phyloP scores from a whole-genome alignment of 768 basidiomycete genomes.

The Serpula lacrymans region DNA sequence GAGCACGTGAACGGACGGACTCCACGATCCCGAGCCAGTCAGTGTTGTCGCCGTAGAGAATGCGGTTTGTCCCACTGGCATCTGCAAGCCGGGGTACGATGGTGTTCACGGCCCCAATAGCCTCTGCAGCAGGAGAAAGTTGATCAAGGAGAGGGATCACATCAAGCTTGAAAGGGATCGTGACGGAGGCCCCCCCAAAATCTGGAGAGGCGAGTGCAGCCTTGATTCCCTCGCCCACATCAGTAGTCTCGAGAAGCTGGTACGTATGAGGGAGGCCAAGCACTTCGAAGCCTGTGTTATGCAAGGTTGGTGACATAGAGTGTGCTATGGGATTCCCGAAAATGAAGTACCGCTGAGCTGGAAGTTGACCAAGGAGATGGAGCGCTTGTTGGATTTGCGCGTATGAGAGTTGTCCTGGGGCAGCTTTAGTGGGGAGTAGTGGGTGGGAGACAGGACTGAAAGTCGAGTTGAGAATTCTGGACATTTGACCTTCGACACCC shows the following conservation, averaged over 20 bases:
- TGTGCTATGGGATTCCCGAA: constrained; percentile 87
- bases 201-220: constrained; percentile 56
- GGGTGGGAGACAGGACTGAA: constrained; percentile 93
- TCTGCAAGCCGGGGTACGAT: constrained; percentile 54
- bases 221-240: constrained; percentile 64
- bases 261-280: constrained; percentile 87
- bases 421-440: constrained; percentile 78
- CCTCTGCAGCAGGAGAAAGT: constrained; percentile 74
- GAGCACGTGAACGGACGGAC: constrained; percentile 43
- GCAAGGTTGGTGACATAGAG: constrained; percentile 90
- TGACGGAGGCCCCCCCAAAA: constrained; percentile 96
- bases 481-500: constrained; percentile 85
- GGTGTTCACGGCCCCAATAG: constrained; percentile 95
- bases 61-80: constrained; percentile 36
- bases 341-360: constrained; percentile 73
- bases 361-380: constrained; percentile 75
- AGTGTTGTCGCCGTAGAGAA: constrained; percentile 90
- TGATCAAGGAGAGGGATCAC: constrained; percentile 80
- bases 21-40: constrained; percentile 89
- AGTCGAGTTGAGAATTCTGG: constrained; percentile 79
- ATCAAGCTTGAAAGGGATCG: constrained; percentile 93
- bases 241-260: constrained; percentile 67
- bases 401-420: constrained; percentile 91
- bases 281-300: constrained; percentile 81
- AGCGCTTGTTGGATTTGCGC: constrained; percentile 81